These are phyloP conservation scores for Endotrypanum monterogeii DNA, from an alignment of 208 protist genomes.

Conservation along the genomic window DNA sequence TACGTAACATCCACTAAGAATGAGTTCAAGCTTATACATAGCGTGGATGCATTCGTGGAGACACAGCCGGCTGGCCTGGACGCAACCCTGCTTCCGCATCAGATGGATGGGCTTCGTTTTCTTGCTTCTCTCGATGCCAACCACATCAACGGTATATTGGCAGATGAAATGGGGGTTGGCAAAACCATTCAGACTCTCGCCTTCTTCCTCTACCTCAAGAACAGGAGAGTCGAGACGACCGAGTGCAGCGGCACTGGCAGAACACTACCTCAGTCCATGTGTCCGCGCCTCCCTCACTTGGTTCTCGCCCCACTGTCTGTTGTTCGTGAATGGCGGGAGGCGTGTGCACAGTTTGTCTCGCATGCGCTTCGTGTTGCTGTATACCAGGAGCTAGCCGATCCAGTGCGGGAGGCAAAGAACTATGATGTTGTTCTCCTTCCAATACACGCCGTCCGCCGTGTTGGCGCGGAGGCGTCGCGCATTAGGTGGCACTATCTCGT, in stretches of 20 bases:
- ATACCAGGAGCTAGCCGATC: slow-evolving; percentile 35
- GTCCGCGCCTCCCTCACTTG: slow-evolving; percentile 72
- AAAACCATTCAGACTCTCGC: slow-evolving; percentile 95
- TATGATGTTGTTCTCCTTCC: slow-evolving; percentile 61
- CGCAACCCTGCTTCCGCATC: slow-evolving; percentile 94
- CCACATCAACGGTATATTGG: slow-evolving; percentile 94
- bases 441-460: slow-evolving; percentile 38
- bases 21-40: slow-evolving; percentile 60
- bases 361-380: slow-evolving; percentile 43
- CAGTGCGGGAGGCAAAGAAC: slow-evolving; percentile 20
- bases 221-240: slow-evolving; percentile 7
- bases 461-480: slow-evolving; percentile 17
- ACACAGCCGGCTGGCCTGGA: slow-evolving; percentile 36
- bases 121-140: slow-evolving; percentile 70
- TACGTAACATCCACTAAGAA: slow-evolving; percentile 50
- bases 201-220: slow-evolving; percentile 63
- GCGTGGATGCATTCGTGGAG: slow-evolving; percentile 42
- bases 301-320: slow-evolving; percentile 89
- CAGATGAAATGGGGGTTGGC: slow-evolving; percentile 97
- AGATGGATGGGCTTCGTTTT: slow-evolving; percentile 97
- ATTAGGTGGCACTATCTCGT: slow-evolving; percentile 67
- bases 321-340: slow-evolving; percentile 94
- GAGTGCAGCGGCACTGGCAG: neutral
- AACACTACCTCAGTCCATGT: neutral
- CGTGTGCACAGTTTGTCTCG: slow-evolving; percentile 87